Evolutionary conservation across 495 filamentous ascomycete species (phyloP).

Genomic region (Neurospora sp.): DNA sequence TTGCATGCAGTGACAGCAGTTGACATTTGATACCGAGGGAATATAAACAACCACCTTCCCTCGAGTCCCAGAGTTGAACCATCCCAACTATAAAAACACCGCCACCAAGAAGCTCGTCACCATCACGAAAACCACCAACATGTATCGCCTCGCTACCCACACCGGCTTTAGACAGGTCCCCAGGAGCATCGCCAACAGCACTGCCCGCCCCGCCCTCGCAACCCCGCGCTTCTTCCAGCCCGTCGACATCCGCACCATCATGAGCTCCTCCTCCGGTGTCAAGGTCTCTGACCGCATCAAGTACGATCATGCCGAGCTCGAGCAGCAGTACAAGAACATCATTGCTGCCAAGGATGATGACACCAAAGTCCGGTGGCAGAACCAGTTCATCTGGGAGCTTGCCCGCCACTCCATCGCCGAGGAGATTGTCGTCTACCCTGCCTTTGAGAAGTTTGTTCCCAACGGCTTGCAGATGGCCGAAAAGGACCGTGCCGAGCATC

Average conservation of each 20-base stretch:
- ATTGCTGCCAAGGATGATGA: conserved; percentile 37
- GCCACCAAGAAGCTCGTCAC: no score
- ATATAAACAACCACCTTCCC: no score
- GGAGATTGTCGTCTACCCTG: conserved; percentile 62
- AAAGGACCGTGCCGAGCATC: conserved; percentile 51
- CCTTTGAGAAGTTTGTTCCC: conserved; percentile 50
- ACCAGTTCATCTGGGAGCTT: conserved; percentile 63
- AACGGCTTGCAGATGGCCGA: conserved; percentile 42
- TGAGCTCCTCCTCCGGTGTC: not conserved
- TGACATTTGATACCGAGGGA: not conserved
- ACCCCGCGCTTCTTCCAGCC: not conserved
- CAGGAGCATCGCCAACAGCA: not conserved
- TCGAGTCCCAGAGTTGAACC: no score
- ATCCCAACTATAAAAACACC: no score
- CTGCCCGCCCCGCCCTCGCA: not conserved
- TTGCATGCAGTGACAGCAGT: not conserved
- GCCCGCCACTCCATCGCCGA: conserved; percentile 57
- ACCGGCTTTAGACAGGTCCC: not conserved
- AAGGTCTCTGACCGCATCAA: conserved; percentile 45
- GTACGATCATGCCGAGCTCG: conserved; percentile 54
- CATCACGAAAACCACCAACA: not conserved
- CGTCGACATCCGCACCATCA: not conserved
- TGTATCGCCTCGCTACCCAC: not conserved
- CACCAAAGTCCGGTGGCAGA: conserved; percentile 45
- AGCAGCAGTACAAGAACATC: conserved; percentile 49